A percentile compares a stretch with the other conserved stretches of the same genome.
These are phyloP conservation scores for Vitis amurensis DNA, from an alignment of 164 flowering plant species.

Conservation along the genomic window DNA sequence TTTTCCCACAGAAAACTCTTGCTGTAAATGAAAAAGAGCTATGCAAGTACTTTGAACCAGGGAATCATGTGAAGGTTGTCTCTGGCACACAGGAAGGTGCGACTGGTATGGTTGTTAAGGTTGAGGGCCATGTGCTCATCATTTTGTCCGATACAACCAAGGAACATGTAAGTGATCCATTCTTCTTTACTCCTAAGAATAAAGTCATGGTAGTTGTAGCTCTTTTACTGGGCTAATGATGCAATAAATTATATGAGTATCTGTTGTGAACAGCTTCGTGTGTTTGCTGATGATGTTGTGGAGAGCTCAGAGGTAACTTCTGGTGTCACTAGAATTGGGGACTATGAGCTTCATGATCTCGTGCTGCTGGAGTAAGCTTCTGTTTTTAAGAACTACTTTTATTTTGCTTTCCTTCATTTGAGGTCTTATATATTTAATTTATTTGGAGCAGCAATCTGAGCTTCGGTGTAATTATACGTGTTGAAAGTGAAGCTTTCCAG, in stretches of 20 bases:
- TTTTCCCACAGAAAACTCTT: slow-evolving; percentile 57
- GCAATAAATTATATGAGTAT: not conserved
- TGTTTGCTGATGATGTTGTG: slow-evolving; percentile 93
- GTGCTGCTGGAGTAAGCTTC: slow-evolving; percentile 80
- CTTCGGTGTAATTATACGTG: slow-evolving; percentile 94
- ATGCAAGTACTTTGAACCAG: slow-evolving; percentile 92
- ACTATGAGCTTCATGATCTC: slow-evolving; percentile 97
- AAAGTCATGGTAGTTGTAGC: not conserved
- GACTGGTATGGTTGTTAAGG: slow-evolving; percentile 95
- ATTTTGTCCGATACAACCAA: slow-evolving; percentile 89
- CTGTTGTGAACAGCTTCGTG: slow-evolving; percentile 61
- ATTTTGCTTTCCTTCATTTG: not conserved
- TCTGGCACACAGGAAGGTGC: slow-evolving; percentile 92
- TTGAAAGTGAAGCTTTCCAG: slow-evolving; percentile 98
- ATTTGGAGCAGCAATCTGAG: slow-evolving; percentile 66
- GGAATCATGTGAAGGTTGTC: slow-evolving; percentile 96
- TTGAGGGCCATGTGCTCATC: slow-evolving; percentile 85
- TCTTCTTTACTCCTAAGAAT: not conserved
- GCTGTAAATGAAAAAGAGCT: slow-evolving; percentile 80
- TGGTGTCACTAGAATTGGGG: slow-evolving; percentile 87
- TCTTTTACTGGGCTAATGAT: not conserved
- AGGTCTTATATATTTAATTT: slow-evolving; percentile 12
- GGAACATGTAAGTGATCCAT: slow-evolving; percentile 72
- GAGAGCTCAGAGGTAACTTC: slow-evolving; percentile 97
- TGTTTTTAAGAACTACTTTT: not conserved